Evolutionary conservation across 1,139 yeast species (phyloP).

Genomic region (Pichia sp.): DNA sequence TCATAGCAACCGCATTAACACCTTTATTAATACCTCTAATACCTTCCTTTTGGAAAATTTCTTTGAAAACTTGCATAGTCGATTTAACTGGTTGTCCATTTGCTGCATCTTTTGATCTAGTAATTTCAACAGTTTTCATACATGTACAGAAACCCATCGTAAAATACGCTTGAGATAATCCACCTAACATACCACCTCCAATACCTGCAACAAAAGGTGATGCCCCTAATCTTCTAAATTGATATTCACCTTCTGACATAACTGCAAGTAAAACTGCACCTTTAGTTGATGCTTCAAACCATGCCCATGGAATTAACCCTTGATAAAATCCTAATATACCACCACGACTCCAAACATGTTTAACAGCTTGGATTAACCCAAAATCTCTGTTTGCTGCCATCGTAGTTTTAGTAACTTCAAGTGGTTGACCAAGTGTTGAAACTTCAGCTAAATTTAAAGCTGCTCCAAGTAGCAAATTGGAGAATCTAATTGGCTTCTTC

Average conservation of each 20-base stretch:
- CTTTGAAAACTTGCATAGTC: slow-evolving; percentile 78
- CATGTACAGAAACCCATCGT: slow-evolving; percentile 98
- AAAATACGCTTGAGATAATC: slow-evolving; percentile 89
- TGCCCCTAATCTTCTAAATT: slow-evolving; percentile 56
- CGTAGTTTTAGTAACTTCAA: slow-evolving; percentile 92
- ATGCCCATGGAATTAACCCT: slow-evolving; percentile 98
- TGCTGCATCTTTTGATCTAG: slow-evolving; percentile 74
- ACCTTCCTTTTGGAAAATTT: slow-evolving; percentile 79
- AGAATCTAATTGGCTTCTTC: slow-evolving; percentile 82
- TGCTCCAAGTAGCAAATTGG: slow-evolving; percentile 90
- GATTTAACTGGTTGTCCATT: slow-evolving; percentile 66
- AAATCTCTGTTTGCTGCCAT: slow-evolving; percentile 93
- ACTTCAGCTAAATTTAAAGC: slow-evolving; percentile 89
- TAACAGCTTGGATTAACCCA: slow-evolving; percentile 58
- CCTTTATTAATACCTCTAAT: slow-evolving; percentile 93
- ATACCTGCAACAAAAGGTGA: slow-evolving; percentile 78
- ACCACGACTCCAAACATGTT: slow-evolving; percentile 86
- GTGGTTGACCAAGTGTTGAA: slow-evolving; percentile 91
- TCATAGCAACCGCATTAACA: slow-evolving; percentile 97
- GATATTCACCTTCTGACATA: slow-evolving; percentile 85
- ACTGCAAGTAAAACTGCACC: slow-evolving; percentile 96
- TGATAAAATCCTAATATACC: slow-evolving; percentile 90
- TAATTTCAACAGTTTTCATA: slow-evolving; percentile 96
- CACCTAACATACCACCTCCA: slow-evolving; percentile 93
- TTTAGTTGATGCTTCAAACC: slow-evolving; percentile 98